phyloP scores from a whole-genome alignment of 1,139 yeast genomes.

The Blastobotrys proliferans region DNA sequence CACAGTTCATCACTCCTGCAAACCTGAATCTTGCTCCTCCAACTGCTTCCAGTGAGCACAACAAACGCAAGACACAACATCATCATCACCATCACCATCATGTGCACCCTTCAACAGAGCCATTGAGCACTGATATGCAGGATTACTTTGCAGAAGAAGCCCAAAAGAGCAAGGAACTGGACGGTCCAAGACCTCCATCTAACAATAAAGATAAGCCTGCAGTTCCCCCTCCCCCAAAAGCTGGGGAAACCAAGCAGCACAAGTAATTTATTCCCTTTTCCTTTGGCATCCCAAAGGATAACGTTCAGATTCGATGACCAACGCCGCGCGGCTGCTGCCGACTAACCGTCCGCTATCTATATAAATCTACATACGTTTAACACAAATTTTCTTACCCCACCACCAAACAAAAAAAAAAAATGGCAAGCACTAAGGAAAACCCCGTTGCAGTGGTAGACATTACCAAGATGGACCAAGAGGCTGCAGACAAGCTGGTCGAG shows the following conservation, averaged over 20 bases:
- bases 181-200: conserved; percentile 21
- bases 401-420: not conserved
- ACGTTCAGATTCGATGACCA: not conserved
- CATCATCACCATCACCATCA: no score
- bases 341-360: no score
- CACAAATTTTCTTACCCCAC: not conserved
- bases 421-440: no score
- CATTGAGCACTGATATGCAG: conserved; percentile 24
- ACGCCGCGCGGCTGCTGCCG: no score
- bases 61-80: not conserved
- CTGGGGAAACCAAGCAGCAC: not conserved
- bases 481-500: conserved; percentile 51
- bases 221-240: conserved; percentile 23
- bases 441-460: conserved; percentile 44
- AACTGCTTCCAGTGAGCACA: not conserved
- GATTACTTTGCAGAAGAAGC: conserved; percentile 38
- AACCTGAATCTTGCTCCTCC: conserved; percentile 4
- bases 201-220: conserved; percentile 26
- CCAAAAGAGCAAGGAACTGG: conserved; percentile 31
- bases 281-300: not conserved
- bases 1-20: conserved; percentile 14
- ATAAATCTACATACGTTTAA: no score
- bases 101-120: not conserved
- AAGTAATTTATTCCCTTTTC: not conserved
- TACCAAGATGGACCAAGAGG: conserved; percentile 39